Percentiles rank a stretch among this genome's conserved stretches.
phyloP scores from a whole-genome alignment of 2,329 filamentous ascomycete genomes.

The Aspergillus pseudotamarii region DNA sequence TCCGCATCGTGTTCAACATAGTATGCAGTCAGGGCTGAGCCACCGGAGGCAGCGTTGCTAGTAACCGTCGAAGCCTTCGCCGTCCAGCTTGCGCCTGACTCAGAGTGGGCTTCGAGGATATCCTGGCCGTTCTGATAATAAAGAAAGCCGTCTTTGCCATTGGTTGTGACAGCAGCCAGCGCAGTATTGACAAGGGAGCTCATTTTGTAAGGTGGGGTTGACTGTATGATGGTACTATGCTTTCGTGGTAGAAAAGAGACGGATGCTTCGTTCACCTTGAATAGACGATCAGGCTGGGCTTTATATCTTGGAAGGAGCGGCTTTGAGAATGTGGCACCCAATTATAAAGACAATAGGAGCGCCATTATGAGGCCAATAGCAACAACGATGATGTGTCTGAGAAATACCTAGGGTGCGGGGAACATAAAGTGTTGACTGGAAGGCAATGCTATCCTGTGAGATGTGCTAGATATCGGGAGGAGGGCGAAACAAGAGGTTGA shows the following conservation, averaged over 20 bases:
- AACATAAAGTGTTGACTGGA: neutral
- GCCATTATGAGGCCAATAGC: neutral
- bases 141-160: neutral
- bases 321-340: neutral
- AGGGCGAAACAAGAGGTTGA: neutral
- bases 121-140: conserved; percentile 5
- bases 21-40: conserved; percentile 7
- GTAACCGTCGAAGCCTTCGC: conserved; percentile 1
- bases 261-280: neutral
- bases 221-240: neutral
- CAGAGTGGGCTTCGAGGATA: conserved; percentile 4
- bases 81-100: conserved; percentile 1
- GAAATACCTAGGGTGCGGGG: neutral
- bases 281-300: neutral
- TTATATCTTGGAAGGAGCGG: neutral
- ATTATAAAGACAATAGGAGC: neutral
- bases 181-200: conserved; percentile 1
- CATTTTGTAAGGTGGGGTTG: neutral
- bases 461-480: neutral
- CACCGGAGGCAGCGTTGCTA: neutral
- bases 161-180: neutral
- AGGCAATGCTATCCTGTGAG: neutral
- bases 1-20: conserved; percentile 3
- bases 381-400: neutral
- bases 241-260: neutral